Percentiles rank a stretch among this genome's conserved stretches.
Evolutionary conservation across 208 protist genomes (phyloP).

Genomic region (Phytomonas francai): DNA sequence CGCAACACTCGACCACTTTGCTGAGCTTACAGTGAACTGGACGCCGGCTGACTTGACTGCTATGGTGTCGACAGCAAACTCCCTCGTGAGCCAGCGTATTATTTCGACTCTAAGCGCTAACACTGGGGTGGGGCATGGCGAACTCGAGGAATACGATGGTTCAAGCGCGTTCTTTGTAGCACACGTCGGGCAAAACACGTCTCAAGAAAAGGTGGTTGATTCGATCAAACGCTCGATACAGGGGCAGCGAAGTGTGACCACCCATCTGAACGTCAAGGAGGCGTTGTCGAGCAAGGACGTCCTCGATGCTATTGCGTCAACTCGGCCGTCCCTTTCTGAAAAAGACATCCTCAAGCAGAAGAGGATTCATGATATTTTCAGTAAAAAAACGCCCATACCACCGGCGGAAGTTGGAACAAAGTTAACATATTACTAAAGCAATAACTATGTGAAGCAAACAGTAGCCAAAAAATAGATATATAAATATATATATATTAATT

Average conservation of each 20-base stretch:
- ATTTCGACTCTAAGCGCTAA: conserved; percentile 37
- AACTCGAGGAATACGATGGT: conserved; percentile 5
- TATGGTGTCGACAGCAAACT: conserved; percentile 69
- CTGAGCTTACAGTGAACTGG: conserved; percentile 60
- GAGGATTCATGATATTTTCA: conserved; percentile 68
- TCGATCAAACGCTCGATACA: conserved; percentile 25
- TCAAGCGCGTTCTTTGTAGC: conserved; percentile 38
- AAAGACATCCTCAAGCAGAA: conserved; percentile 58
- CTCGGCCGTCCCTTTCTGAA: conserved; percentile 47
- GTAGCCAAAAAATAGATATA: conserved; percentile 13
- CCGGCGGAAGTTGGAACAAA: conserved; percentile 33
- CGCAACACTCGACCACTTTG: conserved; percentile 39
- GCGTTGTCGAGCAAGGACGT: conserved; percentile 49
- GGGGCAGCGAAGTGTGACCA: background rate
- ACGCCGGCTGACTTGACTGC: conserved; percentile 74
- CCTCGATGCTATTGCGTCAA: conserved; percentile 30
- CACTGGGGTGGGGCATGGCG: conserved; percentile 6
- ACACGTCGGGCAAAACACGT: conserved; percentile 35
- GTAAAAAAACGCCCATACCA: conserved; percentile 19
- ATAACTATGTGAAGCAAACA: conserved; percentile 6
- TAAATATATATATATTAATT: background rate
- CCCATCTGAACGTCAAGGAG: background rate
- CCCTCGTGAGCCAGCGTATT: conserved; percentile 60
- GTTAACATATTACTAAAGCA: conserved; percentile 27
- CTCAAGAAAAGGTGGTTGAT: conserved; percentile 64